A percentile compares a stretch with the other conserved stretches of the same genome.
These are phyloP conservation scores for Saitozyma sp. DNA, from an alignment of 768 basidiomycete genomes.

Conservation along the genomic window DNA sequence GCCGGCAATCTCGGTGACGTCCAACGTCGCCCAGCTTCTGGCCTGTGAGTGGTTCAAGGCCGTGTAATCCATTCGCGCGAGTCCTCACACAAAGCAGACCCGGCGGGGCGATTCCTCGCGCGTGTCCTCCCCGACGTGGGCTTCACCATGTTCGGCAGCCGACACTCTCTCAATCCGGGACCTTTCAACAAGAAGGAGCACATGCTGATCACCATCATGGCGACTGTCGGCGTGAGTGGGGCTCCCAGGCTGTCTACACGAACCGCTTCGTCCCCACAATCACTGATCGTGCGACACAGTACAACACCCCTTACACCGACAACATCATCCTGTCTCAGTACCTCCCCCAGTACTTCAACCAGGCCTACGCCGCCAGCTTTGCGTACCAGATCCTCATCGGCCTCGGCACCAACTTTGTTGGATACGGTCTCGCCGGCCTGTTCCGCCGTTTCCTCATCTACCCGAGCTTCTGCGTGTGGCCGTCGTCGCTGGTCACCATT, in stretches of 20 bases:
- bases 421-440: slow-evolving; percentile 87
- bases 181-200: slow-evolving; percentile 40
- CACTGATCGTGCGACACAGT: not conserved
- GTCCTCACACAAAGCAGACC: slow-evolving; percentile 55
- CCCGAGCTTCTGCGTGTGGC: slow-evolving; percentile 61
- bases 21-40: slow-evolving; percentile 74
- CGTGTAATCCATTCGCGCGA: slow-evolving; percentile 56
- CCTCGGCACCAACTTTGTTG: slow-evolving; percentile 81
- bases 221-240: slow-evolving; percentile 36
- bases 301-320: slow-evolving; percentile 51
- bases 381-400: slow-evolving; percentile 59
- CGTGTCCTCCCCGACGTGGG: slow-evolving; percentile 70
- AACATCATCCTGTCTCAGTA: slow-evolving; percentile 20
- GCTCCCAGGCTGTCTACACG: not conserved
- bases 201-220: slow-evolving; percentile 28
- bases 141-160: not conserved
- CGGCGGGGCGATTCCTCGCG: slow-evolving; percentile 56
- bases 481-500: slow-evolving; percentile 3
- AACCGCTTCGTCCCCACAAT: not conserved
- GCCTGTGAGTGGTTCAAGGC: slow-evolving; percentile 57
- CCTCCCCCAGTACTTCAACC: slow-evolving; percentile 28
- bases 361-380: slow-evolving; percentile 43
- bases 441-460: slow-evolving; percentile 85
- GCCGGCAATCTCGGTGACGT: slow-evolving; percentile 76
- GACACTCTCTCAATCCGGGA: slow-evolving; percentile 15